Evolutionary conservation across 225 moss, liverwort and hornwort species (phyloP).

Genomic region (Ulota crispa): DNA sequence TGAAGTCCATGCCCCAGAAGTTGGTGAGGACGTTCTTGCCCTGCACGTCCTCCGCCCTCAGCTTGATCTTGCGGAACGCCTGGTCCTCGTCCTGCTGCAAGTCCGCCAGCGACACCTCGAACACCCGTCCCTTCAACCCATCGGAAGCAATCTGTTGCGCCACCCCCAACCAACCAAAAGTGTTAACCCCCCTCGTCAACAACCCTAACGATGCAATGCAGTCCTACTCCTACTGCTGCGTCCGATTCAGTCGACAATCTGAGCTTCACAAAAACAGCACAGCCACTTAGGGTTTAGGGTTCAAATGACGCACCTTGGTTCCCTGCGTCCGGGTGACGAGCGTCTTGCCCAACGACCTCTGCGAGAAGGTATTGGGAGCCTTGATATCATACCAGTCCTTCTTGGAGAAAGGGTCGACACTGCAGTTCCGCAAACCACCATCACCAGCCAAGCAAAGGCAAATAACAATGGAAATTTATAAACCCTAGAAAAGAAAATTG

Average conservation of each 20-base stretch:
- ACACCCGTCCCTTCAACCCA: constrained; percentile 45
- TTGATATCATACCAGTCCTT: constrained; percentile 71
- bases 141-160: constrained; percentile 73
- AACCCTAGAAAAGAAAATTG: constrained; percentile 2
- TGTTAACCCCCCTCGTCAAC: too few species aligned
- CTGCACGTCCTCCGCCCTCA: constrained; percentile 83
- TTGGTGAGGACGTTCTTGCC: constrained; percentile 86
- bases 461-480: not conserved
- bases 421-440: constrained; percentile 25
- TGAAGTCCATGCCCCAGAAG: constrained; percentile 80
- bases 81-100: constrained; percentile 84
- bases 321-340: constrained; percentile 59
- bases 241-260: too few species aligned
- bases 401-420: constrained; percentile 68
- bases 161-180: not conserved
- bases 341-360: constrained; percentile 60
- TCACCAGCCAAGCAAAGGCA: not conserved
- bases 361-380: constrained; percentile 52
- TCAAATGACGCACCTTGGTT: constrained; percentile 39
- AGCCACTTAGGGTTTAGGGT: too few species aligned
- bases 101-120: constrained; percentile 79
- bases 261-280: too few species aligned
- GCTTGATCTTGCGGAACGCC: constrained; percentile 88
- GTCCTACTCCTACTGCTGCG: too few species aligned
- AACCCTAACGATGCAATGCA: too few species aligned